Evolutionary conservation across 2,329 filamentous ascomycete species (phyloP).

Genomic region (Seiridium cupressi): DNA sequence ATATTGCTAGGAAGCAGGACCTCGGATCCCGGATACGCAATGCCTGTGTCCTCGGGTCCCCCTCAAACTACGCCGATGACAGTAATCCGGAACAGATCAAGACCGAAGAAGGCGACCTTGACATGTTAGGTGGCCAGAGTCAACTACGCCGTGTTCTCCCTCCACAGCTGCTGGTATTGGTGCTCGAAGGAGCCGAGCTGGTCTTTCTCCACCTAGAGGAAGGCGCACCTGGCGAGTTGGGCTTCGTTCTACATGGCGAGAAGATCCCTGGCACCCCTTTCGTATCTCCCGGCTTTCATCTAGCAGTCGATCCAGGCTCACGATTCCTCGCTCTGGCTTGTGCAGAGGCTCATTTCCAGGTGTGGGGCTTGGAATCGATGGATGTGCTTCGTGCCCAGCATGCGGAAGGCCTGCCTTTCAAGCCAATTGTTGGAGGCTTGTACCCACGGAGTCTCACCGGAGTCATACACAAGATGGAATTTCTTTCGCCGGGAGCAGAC

Average conservation of each 20-base stretch:
- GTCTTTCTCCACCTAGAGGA: slow-evolving; percentile 71
- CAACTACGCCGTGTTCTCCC: slow-evolving; percentile 45
- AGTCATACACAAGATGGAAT: slow-evolving; percentile 82
- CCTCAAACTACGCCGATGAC: slow-evolving; percentile 34
- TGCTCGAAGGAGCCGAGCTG: slow-evolving; percentile 69
- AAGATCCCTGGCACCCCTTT: slow-evolving; percentile 56
- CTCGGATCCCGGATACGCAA: slow-evolving; percentile 78
- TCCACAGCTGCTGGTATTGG: slow-evolving; percentile 77
- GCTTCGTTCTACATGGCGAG: slow-evolving; percentile 61
- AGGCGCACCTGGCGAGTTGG: slow-evolving; percentile 41
- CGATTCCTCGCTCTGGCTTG: slow-evolving; percentile 68
- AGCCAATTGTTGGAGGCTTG: slow-evolving; percentile 52
- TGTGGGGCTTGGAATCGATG: slow-evolving; percentile 67
- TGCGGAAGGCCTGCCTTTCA: slow-evolving; percentile 39
- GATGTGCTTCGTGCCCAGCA: slow-evolving; percentile 50
- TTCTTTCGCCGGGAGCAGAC: slow-evolving; percentile 68
- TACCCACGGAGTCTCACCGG: slow-evolving; percentile 56
- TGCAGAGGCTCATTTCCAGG: slow-evolving; percentile 65
- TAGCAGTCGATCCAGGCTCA: slow-evolving; percentile 77
- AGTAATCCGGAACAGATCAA: slow-evolving; percentile 27
- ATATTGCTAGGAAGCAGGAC: slow-evolving; percentile 75
- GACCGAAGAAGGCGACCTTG: slow-evolving; percentile 36
- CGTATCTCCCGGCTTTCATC: slow-evolving; percentile 60
- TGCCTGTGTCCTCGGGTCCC: slow-evolving; percentile 70
- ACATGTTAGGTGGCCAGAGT: slow-evolving; percentile 28